Evolutionary conservation across 1,284 basidiomycete species (phyloP), one percentile per base, ranked within the genome.

Genomic region (Amylostereum areolatum): DNA sequence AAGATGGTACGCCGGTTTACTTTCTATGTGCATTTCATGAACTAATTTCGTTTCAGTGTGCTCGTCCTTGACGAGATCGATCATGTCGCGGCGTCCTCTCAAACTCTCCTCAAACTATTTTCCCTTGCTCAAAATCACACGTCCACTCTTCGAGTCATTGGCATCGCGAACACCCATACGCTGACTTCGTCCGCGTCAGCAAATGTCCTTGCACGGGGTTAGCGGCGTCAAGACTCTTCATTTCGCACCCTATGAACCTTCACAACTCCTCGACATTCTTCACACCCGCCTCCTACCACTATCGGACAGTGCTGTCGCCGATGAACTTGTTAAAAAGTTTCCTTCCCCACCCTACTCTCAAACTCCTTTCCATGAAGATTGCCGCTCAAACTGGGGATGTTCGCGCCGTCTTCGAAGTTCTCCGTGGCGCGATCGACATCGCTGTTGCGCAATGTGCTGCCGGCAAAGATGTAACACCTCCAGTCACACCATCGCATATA

Each of bases 121-220:
- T 73, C 78, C 2, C 69, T 89, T 18, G 74, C 83, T 9, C 71
- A 75, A 42, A 65, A 74, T 2, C 66, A 76, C 48, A 62, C 74
- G 1, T 62, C 71, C 8, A 69, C 66, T 40, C 59, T 89, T 45
- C 78, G 86, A 40, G 67, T 87, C 37, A 80, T 91, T 53, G 87
- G 84, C 45, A 90, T 91, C 58, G 88, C 88, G 30, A 91, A 91
- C 55, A 89, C 86, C 0, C 88, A 91, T 59, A 90, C 88, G 4
- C 77, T 91, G 10, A 81, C 84, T 2, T 74, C 81, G 2, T 70
- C 75, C 0, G 65, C 71, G 1, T 69, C 74, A n/a, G 25, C 53
- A 62, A 2, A 60, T 70, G 10, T 64, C 71, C 3, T 48, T 63
- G 6, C 56, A 61, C 24, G 65, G 72, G 12, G 59, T 73, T 8